Evolutionary conservation across 495 filamentous ascomycete genomes (phyloP).

Genomic region (Neurospora sp.): DNA sequence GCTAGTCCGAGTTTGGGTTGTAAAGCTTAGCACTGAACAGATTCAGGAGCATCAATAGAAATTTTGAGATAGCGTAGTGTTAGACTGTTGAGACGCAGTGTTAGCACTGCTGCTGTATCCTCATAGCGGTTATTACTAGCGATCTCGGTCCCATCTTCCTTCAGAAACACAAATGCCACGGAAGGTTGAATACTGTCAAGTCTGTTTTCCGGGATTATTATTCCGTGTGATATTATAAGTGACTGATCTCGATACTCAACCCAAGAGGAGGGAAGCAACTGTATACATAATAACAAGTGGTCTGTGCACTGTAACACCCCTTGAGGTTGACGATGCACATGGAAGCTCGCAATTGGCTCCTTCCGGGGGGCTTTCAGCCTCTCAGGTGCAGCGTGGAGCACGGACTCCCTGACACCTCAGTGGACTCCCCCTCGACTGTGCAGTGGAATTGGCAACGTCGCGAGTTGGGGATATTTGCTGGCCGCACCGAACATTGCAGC

Average conservation of each 20-base stretch:
- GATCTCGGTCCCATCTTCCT: background rate
- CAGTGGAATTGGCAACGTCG: constrained; percentile 28
- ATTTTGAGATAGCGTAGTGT: background rate
- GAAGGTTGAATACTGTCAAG: background rate
- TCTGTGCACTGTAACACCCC: background rate
- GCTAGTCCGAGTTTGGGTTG: background rate
- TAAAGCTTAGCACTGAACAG: background rate
- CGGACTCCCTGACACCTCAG: background rate
- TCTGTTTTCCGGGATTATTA: background rate
- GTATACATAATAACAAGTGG: background rate
- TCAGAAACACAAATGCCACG: background rate
- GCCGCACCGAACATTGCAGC: background rate
- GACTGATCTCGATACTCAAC: background rate
- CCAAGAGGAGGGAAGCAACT: background rate
- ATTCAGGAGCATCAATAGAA: background rate
- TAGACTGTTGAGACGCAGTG: background rate
- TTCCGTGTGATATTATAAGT: background rate
- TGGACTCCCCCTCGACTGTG: constrained; percentile 3
- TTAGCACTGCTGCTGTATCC: background rate
- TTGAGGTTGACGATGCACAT: background rate
- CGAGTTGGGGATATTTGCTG: constrained; percentile 17
- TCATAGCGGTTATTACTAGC: background rate
- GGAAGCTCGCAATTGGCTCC: background rate
- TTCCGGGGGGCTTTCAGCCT: background rate
- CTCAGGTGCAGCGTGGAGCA: background rate